Conservation (phyloP, 768 basidiomycete species). For the Neoboletus brunneissimus region DNA sequence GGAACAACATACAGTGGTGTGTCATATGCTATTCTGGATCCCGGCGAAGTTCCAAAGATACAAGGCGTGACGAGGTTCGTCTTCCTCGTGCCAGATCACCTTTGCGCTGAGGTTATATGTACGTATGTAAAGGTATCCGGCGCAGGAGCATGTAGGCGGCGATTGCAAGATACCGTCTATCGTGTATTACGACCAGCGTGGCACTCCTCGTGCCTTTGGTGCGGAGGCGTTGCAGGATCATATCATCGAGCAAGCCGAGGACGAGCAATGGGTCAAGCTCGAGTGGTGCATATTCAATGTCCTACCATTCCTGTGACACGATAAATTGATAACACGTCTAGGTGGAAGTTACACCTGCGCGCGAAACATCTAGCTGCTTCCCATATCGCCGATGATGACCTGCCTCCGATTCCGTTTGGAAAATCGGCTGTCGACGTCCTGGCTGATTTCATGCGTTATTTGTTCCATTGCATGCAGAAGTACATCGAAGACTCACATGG, state of each 20-base stretch:
- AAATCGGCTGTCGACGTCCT: constrained; percentile 44
- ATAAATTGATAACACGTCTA: constrained; percentile 8
- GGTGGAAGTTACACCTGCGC: constrained; percentile 40
- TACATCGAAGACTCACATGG: constrained; percentile 54
- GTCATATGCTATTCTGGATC: constrained; percentile 42
- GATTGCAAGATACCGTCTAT: constrained; percentile 50
- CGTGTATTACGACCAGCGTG: constrained; percentile 43
- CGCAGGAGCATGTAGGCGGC: constrained; percentile 42
- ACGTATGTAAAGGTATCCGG: constrained; percentile 34
- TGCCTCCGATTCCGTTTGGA: constrained; percentile 41
- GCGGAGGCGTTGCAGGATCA: constrained; percentile 44
- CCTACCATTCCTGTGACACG: neutral
- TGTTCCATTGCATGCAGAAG: constrained; percentile 41
- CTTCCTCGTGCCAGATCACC: constrained; percentile 10
- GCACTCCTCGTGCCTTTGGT: constrained; percentile 40
- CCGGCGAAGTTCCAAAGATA: constrained; percentile 36
- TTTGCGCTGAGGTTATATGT: neutral
- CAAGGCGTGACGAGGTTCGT: constrained; percentile 34
- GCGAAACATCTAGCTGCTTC: constrained; percentile 33
- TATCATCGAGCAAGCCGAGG: constrained; percentile 39
- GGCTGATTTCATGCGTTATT: constrained; percentile 46
- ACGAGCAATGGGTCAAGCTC: constrained; percentile 44
- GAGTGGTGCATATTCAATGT: constrained; percentile 36
- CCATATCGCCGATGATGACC: constrained; percentile 31
- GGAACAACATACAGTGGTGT: constrained; percentile 43